phyloP scores from a whole-genome alignment of 116 monocot species.

The Papilionanthe hybrid region DNA sequence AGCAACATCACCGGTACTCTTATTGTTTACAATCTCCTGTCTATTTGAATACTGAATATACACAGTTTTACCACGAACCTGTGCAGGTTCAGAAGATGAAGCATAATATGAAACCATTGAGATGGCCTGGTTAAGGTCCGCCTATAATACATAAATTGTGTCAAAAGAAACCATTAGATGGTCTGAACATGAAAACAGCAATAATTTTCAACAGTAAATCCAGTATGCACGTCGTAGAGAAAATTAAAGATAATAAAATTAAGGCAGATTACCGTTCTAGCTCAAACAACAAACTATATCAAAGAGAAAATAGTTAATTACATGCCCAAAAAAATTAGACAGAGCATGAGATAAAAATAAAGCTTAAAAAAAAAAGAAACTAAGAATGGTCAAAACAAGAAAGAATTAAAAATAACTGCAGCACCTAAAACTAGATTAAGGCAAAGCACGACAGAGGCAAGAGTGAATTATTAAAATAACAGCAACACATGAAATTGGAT shows the following conservation, averaged over 20 bases:
- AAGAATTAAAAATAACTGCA: neutral
- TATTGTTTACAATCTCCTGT: slow-evolving; percentile 58
- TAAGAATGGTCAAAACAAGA: neutral
- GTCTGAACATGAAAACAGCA: neutral
- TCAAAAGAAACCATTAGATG: neutral
- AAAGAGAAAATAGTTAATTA: neutral
- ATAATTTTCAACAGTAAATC: neutral
- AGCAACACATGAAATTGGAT: neutral
- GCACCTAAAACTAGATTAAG: neutral
- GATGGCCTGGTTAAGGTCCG: slow-evolving; percentile 60
- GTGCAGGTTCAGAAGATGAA: slow-evolving; percentile 60
- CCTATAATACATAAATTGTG: slow-evolving; percentile 12
- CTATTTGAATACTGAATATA: slow-evolving; percentile 66
- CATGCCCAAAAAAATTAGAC: neutral
- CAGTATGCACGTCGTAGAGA: neutral
- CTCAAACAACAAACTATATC: neutral
- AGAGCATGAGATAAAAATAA: neutral
- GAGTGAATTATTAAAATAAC: neutral
- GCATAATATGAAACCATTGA: slow-evolving; percentile 69
- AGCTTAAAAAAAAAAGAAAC: neutral
- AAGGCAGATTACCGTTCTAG: neutral
- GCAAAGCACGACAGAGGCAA: neutral
- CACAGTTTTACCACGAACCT: slow-evolving; percentile 70
- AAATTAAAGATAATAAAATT: neutral
- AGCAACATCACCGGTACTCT: slow-evolving; percentile 44